Evolutionary conservation across 108 stramenopile genomes (phyloP), one percentile per base, ranked within the genome.

Genomic region (Skeletonema tropicum): DNA sequence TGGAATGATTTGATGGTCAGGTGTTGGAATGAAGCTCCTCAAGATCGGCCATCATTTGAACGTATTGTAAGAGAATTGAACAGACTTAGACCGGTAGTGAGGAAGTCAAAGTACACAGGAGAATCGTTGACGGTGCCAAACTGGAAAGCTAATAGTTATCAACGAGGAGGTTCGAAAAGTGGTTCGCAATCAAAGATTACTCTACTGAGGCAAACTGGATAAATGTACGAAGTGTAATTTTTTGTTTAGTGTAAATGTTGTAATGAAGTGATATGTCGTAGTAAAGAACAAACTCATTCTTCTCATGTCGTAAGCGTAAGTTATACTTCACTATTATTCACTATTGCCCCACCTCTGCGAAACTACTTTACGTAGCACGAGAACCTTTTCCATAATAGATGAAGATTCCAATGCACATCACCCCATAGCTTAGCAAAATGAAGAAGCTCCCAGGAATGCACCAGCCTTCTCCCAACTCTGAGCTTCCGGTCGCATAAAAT

Each of bases 1-100:
- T 98, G 93, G 96, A 91, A 86, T 57, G 90, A 93, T 55, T 57
- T 98, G 29, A 97, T 98, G 97, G 92, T 93, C n/a, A 74, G 84
- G 52, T 99, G 98, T 85, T 98, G 97, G 97, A 84, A 77, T 26
- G 95, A 97, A 77, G 88, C 88, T 55, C 94, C 98, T 14, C 25
- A 71, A 2, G 91, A 94, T 70, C 91, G 95, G 32, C 88, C 97
- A 38, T 73, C 71, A 42, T 97, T 99, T 87, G 87, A 79, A 59
- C 80, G 90, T 42, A 94, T 98, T 79, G 92, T 95, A 3, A 77
- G 74, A n/a, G 83, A 88, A 60, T 73, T 97, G 26, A 90, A 91
- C 64, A 70, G 60, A 17, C 60, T 97, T 11, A 49, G 77, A 17
- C 59, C 71, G 6, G 41, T 33, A 59, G 75, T 77, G 33, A 72